Evolutionary conservation across 331 rosid species (phyloP).

Genomic region (Quercus phellos): DNA sequence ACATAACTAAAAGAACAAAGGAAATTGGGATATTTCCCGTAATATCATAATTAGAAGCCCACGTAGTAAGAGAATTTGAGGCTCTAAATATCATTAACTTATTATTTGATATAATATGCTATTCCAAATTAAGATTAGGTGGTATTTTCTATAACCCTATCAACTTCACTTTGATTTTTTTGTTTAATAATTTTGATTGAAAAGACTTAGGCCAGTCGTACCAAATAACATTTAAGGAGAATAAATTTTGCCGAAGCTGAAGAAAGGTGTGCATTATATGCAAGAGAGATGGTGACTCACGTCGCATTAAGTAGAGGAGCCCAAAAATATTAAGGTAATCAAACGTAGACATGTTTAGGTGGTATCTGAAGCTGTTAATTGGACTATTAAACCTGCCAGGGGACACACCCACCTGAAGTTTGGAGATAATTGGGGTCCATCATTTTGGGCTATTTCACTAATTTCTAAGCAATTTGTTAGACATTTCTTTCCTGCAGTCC

Average conservation of each 20-base stretch:
- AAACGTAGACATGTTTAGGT: neutral
- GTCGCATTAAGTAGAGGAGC: neutral
- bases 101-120: too few relatives aligned
- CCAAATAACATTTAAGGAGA: too few relatives aligned
- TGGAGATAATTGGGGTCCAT: slow-evolving; percentile 9
- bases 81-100: too few relatives aligned
- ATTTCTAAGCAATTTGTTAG: slow-evolving; percentile 1
- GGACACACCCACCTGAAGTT: slow-evolving; percentile 38
- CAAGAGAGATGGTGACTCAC: neutral
- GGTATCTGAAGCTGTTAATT: slow-evolving; percentile 9
- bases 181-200: neutral
- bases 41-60: too few relatives aligned
- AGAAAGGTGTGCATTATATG: neutral
- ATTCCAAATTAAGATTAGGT: neutral
- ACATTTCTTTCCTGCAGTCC: neutral
- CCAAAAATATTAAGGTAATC: neutral
- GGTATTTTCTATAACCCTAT: neutral
- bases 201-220: neutral
- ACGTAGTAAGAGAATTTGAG: too few relatives aligned
- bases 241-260: neutral
- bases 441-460: neutral
- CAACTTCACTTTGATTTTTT: neutral
- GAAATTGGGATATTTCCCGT: too few relatives aligned
- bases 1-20: too few relatives aligned
- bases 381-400: slow-evolving; percentile 35